phyloP scores from a whole-genome alignment of 805 yeast species.

The Kluyveromyces siamensis region DNA sequence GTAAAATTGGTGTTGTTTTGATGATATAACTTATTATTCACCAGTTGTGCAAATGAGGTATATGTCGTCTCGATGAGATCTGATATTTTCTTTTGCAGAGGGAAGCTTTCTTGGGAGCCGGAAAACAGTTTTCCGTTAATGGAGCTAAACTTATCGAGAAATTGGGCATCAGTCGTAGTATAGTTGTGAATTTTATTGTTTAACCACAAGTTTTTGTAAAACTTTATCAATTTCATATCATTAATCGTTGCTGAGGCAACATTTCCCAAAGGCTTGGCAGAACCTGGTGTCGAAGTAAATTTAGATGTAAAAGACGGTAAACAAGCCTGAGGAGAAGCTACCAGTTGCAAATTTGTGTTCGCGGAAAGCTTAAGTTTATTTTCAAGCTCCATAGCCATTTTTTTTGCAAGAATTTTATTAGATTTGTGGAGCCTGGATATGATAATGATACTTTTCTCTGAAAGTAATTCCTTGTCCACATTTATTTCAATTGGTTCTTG shows the following conservation, averaged over 20 bases:
- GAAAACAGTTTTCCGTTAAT: conserved; percentile 29
- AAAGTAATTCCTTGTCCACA: conserved; percentile 9
- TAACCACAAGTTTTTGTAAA: conserved; percentile 32
- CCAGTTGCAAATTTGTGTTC: conserved; percentile 6
- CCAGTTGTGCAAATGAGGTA: conserved; percentile 37
- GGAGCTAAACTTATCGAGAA: conserved; percentile 22
- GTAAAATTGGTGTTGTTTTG: conserved; percentile 29
- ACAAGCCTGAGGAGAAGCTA: background rate
- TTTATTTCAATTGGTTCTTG: conserved; percentile 6
- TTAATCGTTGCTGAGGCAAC: conserved; percentile 13
- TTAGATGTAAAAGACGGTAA: conserved; percentile 27
- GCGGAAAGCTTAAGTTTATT: conserved; percentile 13
- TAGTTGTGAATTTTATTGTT: conserved; percentile 30
- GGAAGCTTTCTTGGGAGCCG: conserved; percentile 12
- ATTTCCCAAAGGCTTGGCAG: conserved; percentile 10
- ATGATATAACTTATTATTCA: conserved; percentile 34
- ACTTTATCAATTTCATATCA: conserved; percentile 24
- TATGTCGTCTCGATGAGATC: conserved; percentile 30
- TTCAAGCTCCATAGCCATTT: conserved; percentile 15
- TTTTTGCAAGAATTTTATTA: conserved; percentile 20
- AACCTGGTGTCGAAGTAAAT: conserved; percentile 20
- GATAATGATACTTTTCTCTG: conserved; percentile 11
- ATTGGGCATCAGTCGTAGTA: conserved; percentile 24
- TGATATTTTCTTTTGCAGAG: conserved; percentile 14
- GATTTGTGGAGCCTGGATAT: conserved; percentile 14